Base-by-base conservation (phyloP, 192 early-diverging fungal genomes). In the Haplosporangium gracile region DNA sequence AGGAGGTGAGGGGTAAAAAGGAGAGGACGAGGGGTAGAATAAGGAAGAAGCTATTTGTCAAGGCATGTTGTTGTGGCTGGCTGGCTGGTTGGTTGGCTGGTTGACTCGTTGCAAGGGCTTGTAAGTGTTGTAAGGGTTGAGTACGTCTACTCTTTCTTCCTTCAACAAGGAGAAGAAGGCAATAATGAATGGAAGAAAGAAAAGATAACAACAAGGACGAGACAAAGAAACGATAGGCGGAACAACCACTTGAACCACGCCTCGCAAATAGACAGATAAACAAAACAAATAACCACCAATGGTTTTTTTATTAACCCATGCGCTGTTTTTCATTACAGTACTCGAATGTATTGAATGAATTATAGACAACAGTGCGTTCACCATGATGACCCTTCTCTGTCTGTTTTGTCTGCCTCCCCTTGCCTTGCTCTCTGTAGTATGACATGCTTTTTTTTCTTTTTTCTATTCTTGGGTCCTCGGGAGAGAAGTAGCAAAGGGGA, bases 401-500 rank as follows among this genome's bases (percentile, higher is more conserved):
- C n/a, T 60, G 7, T 13, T 11, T 13, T 11, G 20, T 57, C 24
- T 65, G 9, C 8, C 22, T 60, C 26, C 11, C 60, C 60, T 63
- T 65, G 60, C 60, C 60, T 29, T 65, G 4, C n/a, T 29, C 8
- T 63, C 57, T 63, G 57, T 63, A 11, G 6, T 24, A 63, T 63
- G 57, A 63, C 57, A 63, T 63, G 60, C 60, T 10, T 11, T 26
- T 63, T 43, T 43, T 43, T 43, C 0, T 32, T 63, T 57, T 63
- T 65, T 65, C 60, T 65, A 65, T 65, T 65, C 60, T 65, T 65
- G 60, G 60, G 60, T 65, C 49, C 2, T 34, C 65, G 34, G 65
- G 65, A 36, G 65, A 68, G 65, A 68, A 20, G 65, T 16, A 36
- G 29, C n/a, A 18, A 29, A 40, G 32, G 38, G 70, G 11, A 26